Evolutionary conservation across 768 basidiomycete genomes (phyloP).

Genomic region (Termitomyces sp.): DNA sequence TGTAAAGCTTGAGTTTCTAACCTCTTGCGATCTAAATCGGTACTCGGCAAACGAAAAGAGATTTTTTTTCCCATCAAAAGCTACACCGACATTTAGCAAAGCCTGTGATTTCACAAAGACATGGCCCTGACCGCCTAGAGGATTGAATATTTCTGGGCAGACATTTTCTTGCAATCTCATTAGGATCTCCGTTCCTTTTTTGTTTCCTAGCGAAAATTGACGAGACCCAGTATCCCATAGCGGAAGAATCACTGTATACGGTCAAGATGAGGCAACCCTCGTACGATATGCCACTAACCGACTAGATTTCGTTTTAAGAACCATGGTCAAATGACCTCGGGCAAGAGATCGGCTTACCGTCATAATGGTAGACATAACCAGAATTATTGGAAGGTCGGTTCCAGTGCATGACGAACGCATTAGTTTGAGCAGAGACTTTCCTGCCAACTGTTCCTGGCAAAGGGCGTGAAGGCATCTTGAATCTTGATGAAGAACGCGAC

Average conservation of each 20-base stretch:
- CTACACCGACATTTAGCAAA: constrained; percentile 12
- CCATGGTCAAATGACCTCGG: neutral
- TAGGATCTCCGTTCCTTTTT: constrained; percentile 26
- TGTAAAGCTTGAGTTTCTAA: constrained; percentile 1
- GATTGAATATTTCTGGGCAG: constrained; percentile 20
- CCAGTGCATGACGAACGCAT: constrained; percentile 22
- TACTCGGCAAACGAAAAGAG: constrained; percentile 24
- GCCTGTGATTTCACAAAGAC: neutral
- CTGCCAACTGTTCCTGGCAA: constrained; percentile 8
- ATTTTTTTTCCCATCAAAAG: constrained; percentile 32
- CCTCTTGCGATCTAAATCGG: constrained; percentile 15
- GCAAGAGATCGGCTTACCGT: constrained; percentile 15
- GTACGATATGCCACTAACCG: neutral
- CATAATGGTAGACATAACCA: constrained; percentile 21
- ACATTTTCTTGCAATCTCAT: constrained; percentile 24
- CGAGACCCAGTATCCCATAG: constrained; percentile 16
- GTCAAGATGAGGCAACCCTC: neutral
- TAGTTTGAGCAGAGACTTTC: constrained; percentile 12
- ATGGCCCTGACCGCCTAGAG: constrained; percentile 20
- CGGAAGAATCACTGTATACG: constrained; percentile 16
- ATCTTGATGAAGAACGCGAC: neutral
- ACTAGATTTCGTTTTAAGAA: neutral
- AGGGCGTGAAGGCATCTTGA: constrained; percentile 6
- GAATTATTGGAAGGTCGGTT: neutral
- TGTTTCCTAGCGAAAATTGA: constrained; percentile 19